Percentiles rank a stretch among this genome's conserved stretches.
Conservation (phyloP, 257 asterid genomes). For the Solanum sejunctum region DNA sequence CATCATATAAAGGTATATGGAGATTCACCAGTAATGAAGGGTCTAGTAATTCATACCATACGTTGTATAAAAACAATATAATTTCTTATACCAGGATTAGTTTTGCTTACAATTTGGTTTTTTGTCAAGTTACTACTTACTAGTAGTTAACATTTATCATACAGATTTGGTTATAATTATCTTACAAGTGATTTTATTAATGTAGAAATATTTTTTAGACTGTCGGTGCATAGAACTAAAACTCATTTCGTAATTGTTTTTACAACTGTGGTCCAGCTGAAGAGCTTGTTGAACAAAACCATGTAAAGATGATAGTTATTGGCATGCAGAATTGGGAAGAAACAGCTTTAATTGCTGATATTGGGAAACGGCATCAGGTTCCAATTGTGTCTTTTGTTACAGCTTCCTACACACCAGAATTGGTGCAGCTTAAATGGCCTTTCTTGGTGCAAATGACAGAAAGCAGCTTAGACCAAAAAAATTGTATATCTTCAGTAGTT, state of each 20-base stretch:
- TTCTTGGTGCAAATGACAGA: slow-evolving; percentile 24
- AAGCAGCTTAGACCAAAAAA: slow-evolving; percentile 9
- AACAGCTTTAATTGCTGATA: slow-evolving; percentile 27
- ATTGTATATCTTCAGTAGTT: slow-evolving; percentile 12
- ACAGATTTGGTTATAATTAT: not conserved
- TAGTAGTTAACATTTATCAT: not conserved
- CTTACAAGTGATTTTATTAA: not conserved
- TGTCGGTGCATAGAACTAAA: not conserved
- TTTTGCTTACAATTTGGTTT: not conserved
- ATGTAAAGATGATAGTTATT: slow-evolving; percentile 13
- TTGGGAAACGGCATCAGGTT: slow-evolving; percentile 18
- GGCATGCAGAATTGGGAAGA: slow-evolving; percentile 32
- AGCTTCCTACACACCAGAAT: slow-evolving; percentile 1
- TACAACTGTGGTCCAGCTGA: slow-evolving; percentile 15
- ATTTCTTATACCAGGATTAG: not conserved
- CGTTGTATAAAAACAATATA: not conserved
- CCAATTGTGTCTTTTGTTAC: slow-evolving; percentile 28
- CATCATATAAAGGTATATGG: not conserved
- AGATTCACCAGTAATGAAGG: not conserved
- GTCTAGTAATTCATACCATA: not conserved
- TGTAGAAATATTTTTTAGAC: no score
- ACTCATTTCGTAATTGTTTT: not conserved
- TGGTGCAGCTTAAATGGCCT: slow-evolving; percentile 25
- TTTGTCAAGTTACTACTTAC: not conserved
- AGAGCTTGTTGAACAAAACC: slow-evolving; percentile 10